These are phyloP conservation scores for Symbiodinium pilosum DNA, from an alignment of 73 alveolate genomes.

Conservation along the genomic window DNA sequence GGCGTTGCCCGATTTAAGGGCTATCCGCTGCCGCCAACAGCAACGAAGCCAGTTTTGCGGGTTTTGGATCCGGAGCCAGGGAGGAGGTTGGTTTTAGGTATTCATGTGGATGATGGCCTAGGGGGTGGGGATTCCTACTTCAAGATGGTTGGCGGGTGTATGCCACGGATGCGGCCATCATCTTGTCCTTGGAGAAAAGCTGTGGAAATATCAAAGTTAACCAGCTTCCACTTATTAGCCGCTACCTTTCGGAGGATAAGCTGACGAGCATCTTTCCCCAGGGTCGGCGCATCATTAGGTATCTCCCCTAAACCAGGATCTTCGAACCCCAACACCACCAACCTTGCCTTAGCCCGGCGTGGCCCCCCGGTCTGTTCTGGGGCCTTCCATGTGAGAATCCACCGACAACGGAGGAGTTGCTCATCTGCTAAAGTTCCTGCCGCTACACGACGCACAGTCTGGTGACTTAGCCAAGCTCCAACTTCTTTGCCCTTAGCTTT, in stretches of 20 bases:
- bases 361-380: neutral
- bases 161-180: neutral
- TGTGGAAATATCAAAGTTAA: neutral
- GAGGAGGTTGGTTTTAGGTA: no score
- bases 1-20: no score
- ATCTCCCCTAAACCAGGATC: neutral
- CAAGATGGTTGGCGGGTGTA: neutral
- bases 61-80: no score
- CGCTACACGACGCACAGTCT: neutral
- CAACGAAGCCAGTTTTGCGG: no score
- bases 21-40: no score
- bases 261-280: neutral
- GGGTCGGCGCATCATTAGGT: neutral
- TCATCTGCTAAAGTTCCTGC: neutral
- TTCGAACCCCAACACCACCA: neutral
- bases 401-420: neutral
- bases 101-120: no score
- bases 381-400: neutral
- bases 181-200: neutral
- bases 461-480: neutral
- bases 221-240: neutral
- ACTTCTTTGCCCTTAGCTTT: neutral
- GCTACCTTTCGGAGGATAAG: neutral
- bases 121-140: no score
- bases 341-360: neutral